Evolutionary conservation across 768 basidiomycete species (phyloP).

Genomic region (Suillus plorans): DNA sequence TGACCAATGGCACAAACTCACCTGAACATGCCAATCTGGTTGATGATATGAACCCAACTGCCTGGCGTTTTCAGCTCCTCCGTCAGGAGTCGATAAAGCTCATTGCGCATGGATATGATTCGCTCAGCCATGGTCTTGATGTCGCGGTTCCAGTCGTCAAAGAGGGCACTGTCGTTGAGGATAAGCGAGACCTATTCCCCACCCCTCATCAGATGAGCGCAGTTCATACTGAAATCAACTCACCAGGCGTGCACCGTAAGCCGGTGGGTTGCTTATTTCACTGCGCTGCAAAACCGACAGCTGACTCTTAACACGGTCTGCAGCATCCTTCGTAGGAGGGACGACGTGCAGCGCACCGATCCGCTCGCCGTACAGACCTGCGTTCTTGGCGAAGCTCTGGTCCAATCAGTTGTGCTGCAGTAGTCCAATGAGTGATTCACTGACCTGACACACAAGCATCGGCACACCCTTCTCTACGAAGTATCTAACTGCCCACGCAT

Average conservation of each 20-base stretch:
- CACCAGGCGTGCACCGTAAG: conserved; percentile 87
- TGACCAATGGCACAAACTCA: conserved; percentile 31
- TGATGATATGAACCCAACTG: conserved; percentile 92
- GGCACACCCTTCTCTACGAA: conserved; percentile 78
- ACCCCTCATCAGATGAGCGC: conserved; percentile 1
- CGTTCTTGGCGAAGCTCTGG: conserved; percentile 97
- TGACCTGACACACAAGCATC: conserved; percentile 85
- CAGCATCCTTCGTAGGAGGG: conserved; percentile 60
- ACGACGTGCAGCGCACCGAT: conserved; percentile 64
- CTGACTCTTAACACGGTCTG: conserved; percentile 75
- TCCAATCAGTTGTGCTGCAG: conserved; percentile 34
- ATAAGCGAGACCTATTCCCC: conserved; percentile 68
- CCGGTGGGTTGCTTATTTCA: conserved; percentile 94
- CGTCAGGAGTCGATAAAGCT: conserved; percentile 58
- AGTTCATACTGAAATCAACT: conserved; percentile 26
- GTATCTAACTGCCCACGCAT: conserved; percentile 90
- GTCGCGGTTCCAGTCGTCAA: conserved; percentile 88
- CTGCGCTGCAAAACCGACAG: conserved; percentile 89
- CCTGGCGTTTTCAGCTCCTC: conserved; percentile 84
- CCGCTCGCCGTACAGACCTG: conserved; percentile 92
- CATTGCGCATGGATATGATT: conserved; percentile 88
- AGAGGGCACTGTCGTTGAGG: conserved; percentile 69
- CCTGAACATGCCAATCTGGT: conserved; percentile 99
- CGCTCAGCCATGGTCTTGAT: conserved; percentile 91
- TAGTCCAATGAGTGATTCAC: conserved; percentile 41